Evolutionary conservation across 441 rosid genomes (phyloP).

Genomic region (Gossypium trilobum): DNA sequence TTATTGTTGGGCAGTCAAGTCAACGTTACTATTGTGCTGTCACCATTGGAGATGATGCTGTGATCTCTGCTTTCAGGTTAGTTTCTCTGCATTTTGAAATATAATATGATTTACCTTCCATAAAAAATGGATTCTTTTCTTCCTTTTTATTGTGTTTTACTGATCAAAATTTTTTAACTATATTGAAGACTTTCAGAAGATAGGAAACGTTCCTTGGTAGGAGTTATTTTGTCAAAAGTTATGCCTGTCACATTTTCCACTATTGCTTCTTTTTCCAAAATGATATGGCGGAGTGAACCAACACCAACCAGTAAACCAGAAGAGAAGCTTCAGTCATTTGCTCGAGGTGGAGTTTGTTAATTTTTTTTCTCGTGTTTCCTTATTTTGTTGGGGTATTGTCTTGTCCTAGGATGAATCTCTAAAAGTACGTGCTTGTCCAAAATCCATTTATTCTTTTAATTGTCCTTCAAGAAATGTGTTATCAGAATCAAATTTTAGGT

Average conservation of each 20-base stretch:
- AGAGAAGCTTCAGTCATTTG: conserved; percentile 69
- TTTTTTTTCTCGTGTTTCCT: background rate
- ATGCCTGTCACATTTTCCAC: conserved; percentile 77
- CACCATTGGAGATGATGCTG: conserved; percentile 88
- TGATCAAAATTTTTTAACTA: conserved; percentile 13
- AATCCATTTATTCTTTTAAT: background rate
- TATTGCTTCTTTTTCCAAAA: conserved; percentile 72
- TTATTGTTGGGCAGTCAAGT: conserved; percentile 96
- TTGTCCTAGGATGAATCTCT: background rate
- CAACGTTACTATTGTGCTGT: conserved; percentile 86
- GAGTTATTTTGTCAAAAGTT: conserved; percentile 83
- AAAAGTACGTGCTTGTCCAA: background rate
- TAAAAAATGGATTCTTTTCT: background rate
- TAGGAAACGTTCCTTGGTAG: conserved; percentile 71
- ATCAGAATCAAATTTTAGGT: background rate
- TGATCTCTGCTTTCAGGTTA: conserved; percentile 87
- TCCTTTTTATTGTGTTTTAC: conserved; percentile 5
- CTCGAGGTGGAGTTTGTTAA: conserved; percentile 48
- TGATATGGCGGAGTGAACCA: conserved; percentile 79
- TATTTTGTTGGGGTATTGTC: background rate
- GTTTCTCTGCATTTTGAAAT: conserved; percentile 11
- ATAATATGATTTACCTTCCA: background rate
- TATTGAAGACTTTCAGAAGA: conserved; percentile 80
- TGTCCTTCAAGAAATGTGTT: background rate
- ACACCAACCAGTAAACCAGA: conserved; percentile 46